Evolutionary conservation across 2,329 filamentous ascomycete species (phyloP).

Genomic region (Penicillium hesseltinei): DNA sequence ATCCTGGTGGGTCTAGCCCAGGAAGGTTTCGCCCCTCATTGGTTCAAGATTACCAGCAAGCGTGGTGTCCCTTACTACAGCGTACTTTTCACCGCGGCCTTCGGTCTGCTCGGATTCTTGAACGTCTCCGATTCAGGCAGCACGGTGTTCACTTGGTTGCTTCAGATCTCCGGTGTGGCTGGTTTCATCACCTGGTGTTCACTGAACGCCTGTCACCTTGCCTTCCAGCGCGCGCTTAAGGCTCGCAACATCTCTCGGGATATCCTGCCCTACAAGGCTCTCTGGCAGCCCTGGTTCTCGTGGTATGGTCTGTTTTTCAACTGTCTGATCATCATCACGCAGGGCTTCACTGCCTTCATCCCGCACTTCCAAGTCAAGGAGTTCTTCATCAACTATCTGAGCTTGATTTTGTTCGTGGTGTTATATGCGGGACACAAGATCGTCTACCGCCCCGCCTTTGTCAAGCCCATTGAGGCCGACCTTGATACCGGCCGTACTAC

Average conservation of each 20-base stretch:
- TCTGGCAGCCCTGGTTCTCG: conserved; percentile 62
- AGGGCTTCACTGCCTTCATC: conserved; percentile 67
- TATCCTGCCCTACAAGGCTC: conserved; percentile 60
- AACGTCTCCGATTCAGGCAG: conserved; percentile 62
- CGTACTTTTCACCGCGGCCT: conserved; percentile 44
- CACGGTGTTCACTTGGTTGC: conserved; percentile 53
- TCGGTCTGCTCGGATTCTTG: conserved; percentile 67
- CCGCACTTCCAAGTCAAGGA: conserved; percentile 54
- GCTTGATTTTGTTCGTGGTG: conserved; percentile 61
- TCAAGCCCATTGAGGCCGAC: conserved; percentile 44
- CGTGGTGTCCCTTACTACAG: conserved; percentile 45
- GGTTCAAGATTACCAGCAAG: conserved; percentile 43
- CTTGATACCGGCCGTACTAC: conserved; percentile 42
- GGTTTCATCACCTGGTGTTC: conserved; percentile 38
- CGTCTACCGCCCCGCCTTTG: conserved; percentile 35
- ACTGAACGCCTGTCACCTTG: conserved; percentile 56
- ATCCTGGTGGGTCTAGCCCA: conserved; percentile 65
- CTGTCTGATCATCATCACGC: conserved; percentile 62
- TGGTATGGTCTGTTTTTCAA: conserved; percentile 67
- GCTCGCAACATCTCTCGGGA: conserved; percentile 58
- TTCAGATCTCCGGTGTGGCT: conserved; percentile 35
- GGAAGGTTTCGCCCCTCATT: conserved; percentile 43
- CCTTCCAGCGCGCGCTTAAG: conserved; percentile 59
- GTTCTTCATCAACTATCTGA: conserved; percentile 66
- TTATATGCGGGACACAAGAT: conserved; percentile 61